Base-by-base conservation (phyloP, 2,329 filamentous ascomycete genomes). In the Nothomitra cinnamomea region DNA sequence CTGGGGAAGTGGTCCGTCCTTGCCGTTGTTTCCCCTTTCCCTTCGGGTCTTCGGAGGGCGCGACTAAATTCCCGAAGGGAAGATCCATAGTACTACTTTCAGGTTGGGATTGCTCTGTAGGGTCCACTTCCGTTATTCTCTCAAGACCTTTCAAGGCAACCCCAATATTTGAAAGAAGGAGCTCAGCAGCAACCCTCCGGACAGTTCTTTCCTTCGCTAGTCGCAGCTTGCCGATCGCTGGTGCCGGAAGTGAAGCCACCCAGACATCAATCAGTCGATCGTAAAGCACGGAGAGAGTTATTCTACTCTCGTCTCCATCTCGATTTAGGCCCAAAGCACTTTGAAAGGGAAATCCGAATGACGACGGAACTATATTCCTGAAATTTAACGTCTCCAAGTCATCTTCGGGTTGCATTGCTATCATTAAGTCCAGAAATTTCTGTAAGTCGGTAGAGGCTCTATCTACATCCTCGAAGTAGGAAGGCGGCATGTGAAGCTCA, bases 101-200 rank as follows among this genome's bases (percentile, higher is more conserved):
- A 21, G 22, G 5, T 52, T 10, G 10, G 19, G 24, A 35, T 22
- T 8, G 28, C 2, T 41, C 50, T 12, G 15, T 10, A 32, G 32
- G 24, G 21, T 7, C 35, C 10, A 22, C 10, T 40, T 15, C 21
- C 15, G 12, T 15, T 22, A 21, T 15, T n/a, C n/a, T 22, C 5
- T 24, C 32, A 22, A n/a, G 21, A 28, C 8, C 35, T 41, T 24
- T n/a, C 36, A 52, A 21, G 15, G 50, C 32, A 19, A 54, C 17
- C 13, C 53, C 49, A 35, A 55, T 54, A 21, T 49, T 55, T 10
- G 53, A 40, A 8, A 55, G 53, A 19, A 41, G 55, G 13, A 55
- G 36, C 21, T 54, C 38, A 21, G 28, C 32, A 2, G 53, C 53
- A n/a, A 45, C 49, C n/a, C n/a, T 54, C 41, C 40, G 32, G 21